Evolutionary conservation across 495 filamentous ascomycete genomes (phyloP).

Genomic region (Penicillium mononematosum): DNA sequence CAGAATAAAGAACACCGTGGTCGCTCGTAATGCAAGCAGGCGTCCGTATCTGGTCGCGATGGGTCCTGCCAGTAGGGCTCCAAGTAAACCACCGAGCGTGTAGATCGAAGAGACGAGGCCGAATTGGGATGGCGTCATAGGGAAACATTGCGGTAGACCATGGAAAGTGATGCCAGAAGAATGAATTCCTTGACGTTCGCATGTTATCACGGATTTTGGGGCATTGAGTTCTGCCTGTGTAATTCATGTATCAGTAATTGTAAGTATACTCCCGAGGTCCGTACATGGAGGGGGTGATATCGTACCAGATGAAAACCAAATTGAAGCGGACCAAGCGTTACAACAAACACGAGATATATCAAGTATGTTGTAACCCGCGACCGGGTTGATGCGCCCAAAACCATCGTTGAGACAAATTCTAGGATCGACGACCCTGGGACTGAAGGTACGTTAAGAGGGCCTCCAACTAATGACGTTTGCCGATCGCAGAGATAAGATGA

Average conservation of each 20-base stretch:
- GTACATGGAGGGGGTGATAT: background rate
- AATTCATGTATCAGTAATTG: slow-evolving; percentile 2
- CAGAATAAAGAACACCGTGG: slow-evolving; percentile 70
- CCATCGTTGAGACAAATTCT: slow-evolving; percentile 21
- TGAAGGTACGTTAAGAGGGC: background rate
- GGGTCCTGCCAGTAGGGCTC: slow-evolving; percentile 75
- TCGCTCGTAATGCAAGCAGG: slow-evolving; percentile 65
- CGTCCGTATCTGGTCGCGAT: slow-evolving; percentile 72
- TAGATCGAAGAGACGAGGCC: slow-evolving; percentile 85
- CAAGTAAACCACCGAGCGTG: slow-evolving; percentile 83
- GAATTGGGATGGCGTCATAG: slow-evolving; percentile 73
- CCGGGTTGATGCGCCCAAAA: slow-evolving; percentile 17
- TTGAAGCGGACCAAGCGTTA: slow-evolving; percentile 78
- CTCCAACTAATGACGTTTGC: slow-evolving; percentile 1
- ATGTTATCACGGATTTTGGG: slow-evolving; percentile 85
- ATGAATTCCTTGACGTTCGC: slow-evolving; percentile 61
- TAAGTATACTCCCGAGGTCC: background rate
- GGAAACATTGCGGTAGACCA: slow-evolving; percentile 71
- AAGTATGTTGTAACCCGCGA: slow-evolving; percentile 59
- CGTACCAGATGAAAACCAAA: slow-evolving; percentile 91
- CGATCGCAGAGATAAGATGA: background rate
- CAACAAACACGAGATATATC: slow-evolving; percentile 59
- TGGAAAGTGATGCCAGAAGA: slow-evolving; percentile 29
- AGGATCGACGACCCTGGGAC: background rate
- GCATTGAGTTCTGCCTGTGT: slow-evolving; percentile 88